Conservation (phyloP, 192 early-diverging fungal species). For the Lobulomyces angularis region DNA sequence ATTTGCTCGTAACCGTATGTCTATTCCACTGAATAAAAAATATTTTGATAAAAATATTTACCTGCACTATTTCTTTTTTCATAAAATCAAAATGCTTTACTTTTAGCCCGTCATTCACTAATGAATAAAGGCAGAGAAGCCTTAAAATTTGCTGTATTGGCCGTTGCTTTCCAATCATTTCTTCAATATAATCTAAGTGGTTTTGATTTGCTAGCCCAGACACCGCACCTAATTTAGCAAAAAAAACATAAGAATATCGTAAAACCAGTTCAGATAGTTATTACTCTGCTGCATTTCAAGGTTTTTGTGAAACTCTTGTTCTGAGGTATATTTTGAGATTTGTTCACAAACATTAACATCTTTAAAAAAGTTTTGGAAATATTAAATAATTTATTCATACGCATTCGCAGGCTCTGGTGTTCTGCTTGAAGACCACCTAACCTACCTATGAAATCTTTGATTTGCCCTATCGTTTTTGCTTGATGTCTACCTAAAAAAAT, state of each 20-base stretch:
- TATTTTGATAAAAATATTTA: slow-evolving; percentile 10
- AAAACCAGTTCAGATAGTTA: background rate
- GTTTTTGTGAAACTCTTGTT: slow-evolving; percentile 65
- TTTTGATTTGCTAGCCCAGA: slow-evolving; percentile 52
- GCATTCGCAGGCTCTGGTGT: slow-evolving; percentile 67
- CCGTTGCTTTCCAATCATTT: slow-evolving; percentile 70
- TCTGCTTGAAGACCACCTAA: slow-evolving; percentile 71
- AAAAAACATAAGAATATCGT: slow-evolving; percentile 16
- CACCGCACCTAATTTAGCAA: slow-evolving; percentile 20
- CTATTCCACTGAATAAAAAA: slow-evolving; percentile 17
- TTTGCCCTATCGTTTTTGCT: slow-evolving; percentile 79
- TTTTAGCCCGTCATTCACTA: slow-evolving; percentile 72
- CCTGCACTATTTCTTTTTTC: slow-evolving; percentile 70
- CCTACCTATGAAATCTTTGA: slow-evolving; percentile 85
- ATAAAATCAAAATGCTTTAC: slow-evolving; percentile 70
- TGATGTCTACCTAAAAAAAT: slow-evolving; percentile 60
- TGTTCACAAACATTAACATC: slow-evolving; percentile 73
- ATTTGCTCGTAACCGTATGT: slow-evolving; percentile 88
- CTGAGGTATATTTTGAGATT: slow-evolving; percentile 63
- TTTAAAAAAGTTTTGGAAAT: slow-evolving; percentile 15
- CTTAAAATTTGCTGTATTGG: slow-evolving; percentile 62
- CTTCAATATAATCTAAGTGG: slow-evolving; percentile 73
- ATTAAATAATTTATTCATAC: slow-evolving; percentile 28
- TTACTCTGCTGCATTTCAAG: slow-evolving; percentile 86
- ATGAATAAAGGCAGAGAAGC: slow-evolving; percentile 70